Base-by-base conservation (phyloP, 495 filamentous ascomycete genomes). In the Penicillium odoratum region DNA sequence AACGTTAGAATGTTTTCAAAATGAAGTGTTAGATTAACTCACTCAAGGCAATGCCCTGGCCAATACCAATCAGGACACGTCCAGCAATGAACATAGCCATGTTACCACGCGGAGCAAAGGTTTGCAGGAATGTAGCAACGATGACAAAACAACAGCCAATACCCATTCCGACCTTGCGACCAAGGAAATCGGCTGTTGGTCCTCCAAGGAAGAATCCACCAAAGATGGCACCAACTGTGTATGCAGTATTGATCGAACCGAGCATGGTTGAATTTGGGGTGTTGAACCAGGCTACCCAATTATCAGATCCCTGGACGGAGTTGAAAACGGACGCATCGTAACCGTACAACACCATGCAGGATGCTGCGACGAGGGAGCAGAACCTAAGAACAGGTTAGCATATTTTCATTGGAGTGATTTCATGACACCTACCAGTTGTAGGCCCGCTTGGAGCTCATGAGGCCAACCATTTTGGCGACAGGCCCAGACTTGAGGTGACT, bases 241-340 rank as follows among this genome's bases (percentile, higher is more conserved):
- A 88, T 0, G 82, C 76, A 8, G 83, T 88, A 53, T 86, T 88
- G 56, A 86, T 71, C 11, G 78, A 71, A 5, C 83, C 85, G 51
- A 85, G 81, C 31, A 76, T 66, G 33, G 81, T 73, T 2, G 75
- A 55, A 50, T 76, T 77, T 4, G 80, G 77, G 28, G 84, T 53
- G 55, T 83, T 73, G 68, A 88, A 86, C 65, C 75, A 86, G 15
- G 74, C 76, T 7, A 80, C 67, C 84, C 84, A 87, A 60, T 85
- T 81, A 7, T 76, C 65, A 7, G 80, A 83, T 28, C 78, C 81
- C 61, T 85, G 83, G 18, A 86, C 80, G 25, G 83, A 83, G 65
- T 87, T 87, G 74, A 78, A 88, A 9, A 87, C 83, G 1, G 83
- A 85, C 28, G 83, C 83, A 77, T 88, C 84, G 58, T 85, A 88